Evolutionary conservation across 495 filamentous ascomycete species (phyloP), one percentile per base, ranked within the genome.

Genomic region (Daldinia grandis): DNA sequence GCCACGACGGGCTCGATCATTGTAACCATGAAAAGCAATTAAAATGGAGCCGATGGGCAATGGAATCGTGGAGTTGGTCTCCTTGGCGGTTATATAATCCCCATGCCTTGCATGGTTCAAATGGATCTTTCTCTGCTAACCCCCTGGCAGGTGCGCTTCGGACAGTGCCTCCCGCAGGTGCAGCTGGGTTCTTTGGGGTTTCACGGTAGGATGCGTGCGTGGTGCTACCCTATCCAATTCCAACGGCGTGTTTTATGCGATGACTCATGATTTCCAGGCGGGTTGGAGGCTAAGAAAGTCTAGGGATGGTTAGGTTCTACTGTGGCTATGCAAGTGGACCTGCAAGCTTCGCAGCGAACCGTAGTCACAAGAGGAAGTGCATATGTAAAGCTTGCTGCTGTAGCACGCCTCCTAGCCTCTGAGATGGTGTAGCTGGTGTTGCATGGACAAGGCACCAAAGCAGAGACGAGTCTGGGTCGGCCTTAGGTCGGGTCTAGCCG

Each of bases 291-390:
- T 56, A 33, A 33, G 30, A 56, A 53, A 35, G 17, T 5, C n/a
- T 56, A 56, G 15, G 21, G 49, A 1, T 25, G 28, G 25, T 31
- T 55, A n/a, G 53, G 14, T 56, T 56, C 17, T 35, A 38, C 15
- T 31, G 64, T 68, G 50, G 49, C 58, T 55, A 66, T 68, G 65
- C 57, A 65, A 62, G 62, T 54, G 70, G 65, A 69, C 28, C 70
- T 69, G 65, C 70, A 73, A 65, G 61, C 62, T 68, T 73, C 65
- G 70, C 77, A 76, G 77, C 77, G 76, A 68, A 74, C 74, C 74
- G 76, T 74, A 75, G 76, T 79, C 77, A 79, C 77, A 72, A 75
- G 75, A 74, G 73, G 75, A 74, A 71, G 58, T 66, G 70, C 70
- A 73, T 73, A 73, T 73, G 70, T 73, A 73, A 65, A 68, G 69